Conservation (phyloP, 768 basidiomycete species). For the Collybia nuda region DNA sequence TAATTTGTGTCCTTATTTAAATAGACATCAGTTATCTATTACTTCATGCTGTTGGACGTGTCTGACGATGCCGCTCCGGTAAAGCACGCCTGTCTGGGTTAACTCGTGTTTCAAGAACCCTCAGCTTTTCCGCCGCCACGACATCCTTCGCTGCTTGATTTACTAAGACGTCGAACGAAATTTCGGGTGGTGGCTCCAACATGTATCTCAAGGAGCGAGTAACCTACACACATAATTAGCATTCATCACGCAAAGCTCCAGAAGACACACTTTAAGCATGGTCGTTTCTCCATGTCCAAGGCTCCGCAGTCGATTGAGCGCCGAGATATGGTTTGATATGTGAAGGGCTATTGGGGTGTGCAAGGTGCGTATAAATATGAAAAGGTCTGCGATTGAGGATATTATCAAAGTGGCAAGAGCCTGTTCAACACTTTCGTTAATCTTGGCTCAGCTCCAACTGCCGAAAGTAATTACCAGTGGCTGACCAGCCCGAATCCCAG, state of each 20-base stretch:
- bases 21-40: not conserved
- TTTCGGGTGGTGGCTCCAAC: constrained; percentile 49
- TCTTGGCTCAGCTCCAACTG: not conserved
- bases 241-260: constrained; percentile 3
- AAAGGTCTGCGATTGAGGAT: constrained; percentile 64
- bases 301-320: constrained; percentile 49
- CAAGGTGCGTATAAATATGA: constrained; percentile 59
- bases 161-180: constrained; percentile 44
- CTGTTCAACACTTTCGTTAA: constrained; percentile 28
- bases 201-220: constrained; percentile 51
- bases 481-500: constrained; percentile 41
- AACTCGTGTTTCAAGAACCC: constrained; percentile 42
- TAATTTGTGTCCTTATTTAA: constrained; percentile 1
- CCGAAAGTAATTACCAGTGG: constrained; percentile 33
- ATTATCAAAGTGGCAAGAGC: constrained; percentile 53
- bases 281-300: constrained; percentile 48
- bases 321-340: constrained; percentile 45
- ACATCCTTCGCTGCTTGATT: constrained; percentile 64
- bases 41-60: constrained; percentile 10
- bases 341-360: constrained; percentile 55
- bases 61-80: constrained; percentile 23
- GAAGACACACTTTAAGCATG: constrained; percentile 44
- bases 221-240: constrained; percentile 36
- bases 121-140: constrained; percentile 68
- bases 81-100: constrained; percentile 25